A percentile compares a stretch with the other conserved stretches of the same genome.
phyloP scores from a whole-genome alignment of 2,329 filamentous ascomycete species.

The Ophiocordyceps unilateralis region DNA sequence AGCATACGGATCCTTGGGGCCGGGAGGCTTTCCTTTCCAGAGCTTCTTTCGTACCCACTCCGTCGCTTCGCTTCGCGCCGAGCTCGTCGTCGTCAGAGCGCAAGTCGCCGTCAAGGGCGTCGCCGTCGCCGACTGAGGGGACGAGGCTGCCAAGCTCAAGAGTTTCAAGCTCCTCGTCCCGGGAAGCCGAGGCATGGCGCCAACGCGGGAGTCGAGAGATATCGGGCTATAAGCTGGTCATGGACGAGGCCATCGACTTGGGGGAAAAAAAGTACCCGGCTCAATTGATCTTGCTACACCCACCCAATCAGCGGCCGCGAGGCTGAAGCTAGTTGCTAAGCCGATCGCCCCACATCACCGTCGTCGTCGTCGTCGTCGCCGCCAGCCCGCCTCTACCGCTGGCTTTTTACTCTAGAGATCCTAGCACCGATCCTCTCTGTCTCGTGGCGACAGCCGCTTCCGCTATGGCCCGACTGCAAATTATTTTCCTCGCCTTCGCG shows the following conservation, averaged over 20 bases:
- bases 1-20: conserved; percentile 21
- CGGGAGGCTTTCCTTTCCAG: conserved; percentile 22
- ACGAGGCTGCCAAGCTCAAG: conserved; percentile 10
- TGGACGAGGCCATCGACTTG: no score
- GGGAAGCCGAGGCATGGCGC: conserved; percentile 25
- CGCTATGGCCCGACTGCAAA: conserved; percentile 22
- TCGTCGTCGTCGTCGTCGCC: neutral
- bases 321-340: conserved; percentile 7
- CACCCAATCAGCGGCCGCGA: conserved; percentile 10
- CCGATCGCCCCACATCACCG: neutral
- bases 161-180: conserved; percentile 17
- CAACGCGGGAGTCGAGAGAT: neutral
- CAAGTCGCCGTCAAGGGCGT: conserved; percentile 10
- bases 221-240: neutral
- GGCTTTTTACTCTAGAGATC: no score
- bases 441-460: no score
- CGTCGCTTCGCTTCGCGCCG: conserved; percentile 14
- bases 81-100: conserved; percentile 17
- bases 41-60: conserved; percentile 22
- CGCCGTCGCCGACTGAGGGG: conserved; percentile 8
- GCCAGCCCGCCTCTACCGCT: neutral
- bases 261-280: no score
- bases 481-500: conserved; percentile 19
- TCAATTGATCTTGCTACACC: no score
- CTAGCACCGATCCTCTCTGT: no score